Percentiles rank a stretch among this genome's conserved stretches.
These are phyloP conservation scores for Cladosporium sp. DNA, from an alignment of 2,329 filamentous ascomycete genomes.

Conservation along the genomic window DNA sequence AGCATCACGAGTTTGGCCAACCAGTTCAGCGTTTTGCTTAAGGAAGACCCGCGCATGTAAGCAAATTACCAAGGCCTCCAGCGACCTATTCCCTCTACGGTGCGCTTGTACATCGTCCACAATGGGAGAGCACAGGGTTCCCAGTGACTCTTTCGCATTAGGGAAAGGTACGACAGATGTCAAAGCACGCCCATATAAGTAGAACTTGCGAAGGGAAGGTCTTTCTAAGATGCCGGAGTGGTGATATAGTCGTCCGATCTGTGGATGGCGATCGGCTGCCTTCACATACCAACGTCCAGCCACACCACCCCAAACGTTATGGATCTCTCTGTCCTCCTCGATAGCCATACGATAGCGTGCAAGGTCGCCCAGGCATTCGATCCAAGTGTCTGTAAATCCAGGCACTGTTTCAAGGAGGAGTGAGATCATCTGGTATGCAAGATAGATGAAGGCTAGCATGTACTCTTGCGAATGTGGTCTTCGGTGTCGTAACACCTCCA, in stretches of 20 bases:
- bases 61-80: constrained; percentile 46
- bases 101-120: constrained; percentile 35
- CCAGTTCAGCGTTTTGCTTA: constrained; percentile 43
- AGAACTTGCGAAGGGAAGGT: constrained; percentile 68
- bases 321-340: constrained; percentile 67
- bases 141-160: constrained; percentile 65
- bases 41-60: constrained; percentile 63
- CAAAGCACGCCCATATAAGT: constrained; percentile 67
- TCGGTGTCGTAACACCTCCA: constrained; percentile 57
- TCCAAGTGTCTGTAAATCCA: constrained; percentile 82
- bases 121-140: constrained; percentile 59
- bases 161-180: constrained; percentile 64
- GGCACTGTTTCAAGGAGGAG: constrained; percentile 81
- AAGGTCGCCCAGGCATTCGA: constrained; percentile 85
- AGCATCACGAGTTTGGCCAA: constrained; percentile 42
- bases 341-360: constrained; percentile 87
- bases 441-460: constrained; percentile 86
- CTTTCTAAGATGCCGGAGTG: constrained; percentile 77
- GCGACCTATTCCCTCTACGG: constrained; percentile 34
- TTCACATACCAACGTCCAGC: constrained; percentile 80
- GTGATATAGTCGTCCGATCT: constrained; percentile 77
- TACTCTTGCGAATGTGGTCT: constrained; percentile 76
- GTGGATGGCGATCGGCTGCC: constrained; percentile 71
- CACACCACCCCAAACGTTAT: constrained; percentile 75
- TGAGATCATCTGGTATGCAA: constrained; percentile 87